Evolutionary conservation across 2,329 filamentous ascomycete genomes (phyloP), one percentile per base, ranked within the genome.

Genomic region (Colletotrichum limetticola): DNA sequence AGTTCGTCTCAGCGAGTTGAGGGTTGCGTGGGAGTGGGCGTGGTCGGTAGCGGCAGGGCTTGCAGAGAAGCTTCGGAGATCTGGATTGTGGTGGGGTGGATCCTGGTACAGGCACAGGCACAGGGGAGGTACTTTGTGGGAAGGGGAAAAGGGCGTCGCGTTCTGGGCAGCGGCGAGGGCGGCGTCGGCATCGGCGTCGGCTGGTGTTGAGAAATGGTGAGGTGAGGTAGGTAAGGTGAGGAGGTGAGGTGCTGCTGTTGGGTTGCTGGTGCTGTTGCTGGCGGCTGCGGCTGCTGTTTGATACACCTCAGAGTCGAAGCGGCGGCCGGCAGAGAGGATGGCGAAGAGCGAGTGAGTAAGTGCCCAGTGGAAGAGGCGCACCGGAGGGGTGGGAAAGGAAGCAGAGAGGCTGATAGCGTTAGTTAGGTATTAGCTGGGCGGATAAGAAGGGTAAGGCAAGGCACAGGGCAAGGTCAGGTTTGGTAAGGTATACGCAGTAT

Each of bases 11-110:
- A 72, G 71, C 74, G 52, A 73, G 71, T 75, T 68, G 69, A 75
- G 70, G 68, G 68, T 71, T 73, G 71, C 66, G 71, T 72, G 66
- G 66, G 71, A 72, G 71, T 72, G 71, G 71, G 71, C 71, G 58
- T 62, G 67, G 71, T 66, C 74, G 66, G 71, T 74, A 75, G 72
- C 69, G 73, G 73, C 73, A 75, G 72, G 72, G 61, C 72, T 68
- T 71, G 74, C 72, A 72, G 69, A 72, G 74, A 73, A 75, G 74
- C 72, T 75, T 74, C 68, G 69, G 72, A 75, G 72, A 75, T 75
- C 74, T 74, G 64, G 63, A 69, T 72, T 68, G 66, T 75, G 74
- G 74, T 75, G 74, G 74, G 73, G 74, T 75, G 74, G 74, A 68
- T 68, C 61, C 66, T 70, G 59, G 72, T 60, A 63, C 30, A 63